Base-by-base conservation (phyloP, 2,329 filamentous ascomycete genomes). In the Phyllosticta citrichinensis region DNA sequence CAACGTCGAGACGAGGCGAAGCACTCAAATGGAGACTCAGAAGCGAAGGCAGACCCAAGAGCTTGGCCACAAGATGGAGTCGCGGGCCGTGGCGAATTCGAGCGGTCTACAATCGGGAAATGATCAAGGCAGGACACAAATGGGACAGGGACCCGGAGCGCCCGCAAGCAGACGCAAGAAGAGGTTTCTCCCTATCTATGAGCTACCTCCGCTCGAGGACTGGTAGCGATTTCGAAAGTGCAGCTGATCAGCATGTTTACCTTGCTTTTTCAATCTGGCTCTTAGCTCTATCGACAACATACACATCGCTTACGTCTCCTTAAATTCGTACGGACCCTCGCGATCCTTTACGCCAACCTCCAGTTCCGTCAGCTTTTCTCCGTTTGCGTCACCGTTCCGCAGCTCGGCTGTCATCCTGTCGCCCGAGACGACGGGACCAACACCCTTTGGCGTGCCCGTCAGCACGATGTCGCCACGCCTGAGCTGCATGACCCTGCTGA, bases 381-480 rank as follows among this genome's bases (percentile, higher is more conserved):
- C 92, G 62, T 82, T 80, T 14, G 40, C 40, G 19, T 60, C 58
- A 10, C 58, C 58, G 30, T 96, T 85, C 71, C 84, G 86, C 66
- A 97, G 80, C 3, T 91, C 91, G 25, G 89, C 92, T 65, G 82
- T 87, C 82, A 99, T 90, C 33, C 93, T 80, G 76, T 99, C 92
- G 2, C 94, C 94, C 1, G 89, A 85, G 63, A 86, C 84, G 1
- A 96, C 91, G 20, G 86, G 81, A 1, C 94, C 94, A 1, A 99
- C 94, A 12, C 94, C 94, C 77, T 97, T 97, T 56, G 94, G 94
- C 57, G 94, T 99, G 19, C 94, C 94, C n/a, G 94, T 99, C 67
- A 99, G 78, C 56, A 99, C 85, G 69, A 99, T 86, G 74, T 99
- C 94, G 56, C 93, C 94, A 69, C 88, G 84, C 75, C 96, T 87